Evolutionary conservation across 2,329 filamentous ascomycete genomes (phyloP).

Genomic region (Myriosclerotinia duriaeana): DNA sequence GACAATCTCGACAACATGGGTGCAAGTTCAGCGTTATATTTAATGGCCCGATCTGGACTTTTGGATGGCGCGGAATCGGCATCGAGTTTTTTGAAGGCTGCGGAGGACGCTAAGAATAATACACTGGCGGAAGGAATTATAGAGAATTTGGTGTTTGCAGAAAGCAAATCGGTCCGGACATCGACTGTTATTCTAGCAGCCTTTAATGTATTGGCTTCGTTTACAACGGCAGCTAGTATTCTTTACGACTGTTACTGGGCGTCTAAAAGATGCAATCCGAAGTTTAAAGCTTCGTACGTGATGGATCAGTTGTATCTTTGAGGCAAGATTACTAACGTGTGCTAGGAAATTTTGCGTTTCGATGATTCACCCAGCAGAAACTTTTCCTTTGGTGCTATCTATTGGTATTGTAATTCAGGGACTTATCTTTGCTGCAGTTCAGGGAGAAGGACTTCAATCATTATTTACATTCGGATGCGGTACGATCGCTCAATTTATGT

Average conservation of each 20-base stretch:
- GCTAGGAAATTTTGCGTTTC: constrained; percentile 40
- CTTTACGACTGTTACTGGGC: constrained; percentile 50
- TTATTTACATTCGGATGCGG: constrained; percentile 55
- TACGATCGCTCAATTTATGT: constrained; percentile 56
- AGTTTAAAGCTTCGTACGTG: constrained; percentile 46
- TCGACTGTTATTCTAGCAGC: constrained; percentile 60
- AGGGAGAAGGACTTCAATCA: constrained; percentile 54
- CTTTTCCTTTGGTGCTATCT: constrained; percentile 56
- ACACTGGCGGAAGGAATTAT: constrained; percentile 33
- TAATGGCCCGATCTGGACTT: constrained; percentile 31
- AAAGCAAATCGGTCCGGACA: constrained; percentile 56
- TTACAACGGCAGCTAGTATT: constrained; percentile 56
- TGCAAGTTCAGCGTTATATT: constrained; percentile 32
- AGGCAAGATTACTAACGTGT: constrained; percentile 31
- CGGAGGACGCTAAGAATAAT: constrained; percentile 23
- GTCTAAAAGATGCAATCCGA: constrained; percentile 40
- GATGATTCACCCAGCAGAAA: constrained; percentile 42
- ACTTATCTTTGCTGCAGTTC: constrained; percentile 56
- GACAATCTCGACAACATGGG: constrained; percentile 29
- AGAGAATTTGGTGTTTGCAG: constrained; percentile 38
- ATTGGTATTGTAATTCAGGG: constrained; percentile 59
- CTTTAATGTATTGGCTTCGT: constrained; percentile 60
- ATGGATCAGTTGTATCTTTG: constrained; percentile 37
- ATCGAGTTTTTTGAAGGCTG: constrained; percentile 21
- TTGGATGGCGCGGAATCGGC: constrained; percentile 21